Evolutionary conservation across 257 asterid species (phyloP).

Genomic region (Ehretia macrophylla): DNA sequence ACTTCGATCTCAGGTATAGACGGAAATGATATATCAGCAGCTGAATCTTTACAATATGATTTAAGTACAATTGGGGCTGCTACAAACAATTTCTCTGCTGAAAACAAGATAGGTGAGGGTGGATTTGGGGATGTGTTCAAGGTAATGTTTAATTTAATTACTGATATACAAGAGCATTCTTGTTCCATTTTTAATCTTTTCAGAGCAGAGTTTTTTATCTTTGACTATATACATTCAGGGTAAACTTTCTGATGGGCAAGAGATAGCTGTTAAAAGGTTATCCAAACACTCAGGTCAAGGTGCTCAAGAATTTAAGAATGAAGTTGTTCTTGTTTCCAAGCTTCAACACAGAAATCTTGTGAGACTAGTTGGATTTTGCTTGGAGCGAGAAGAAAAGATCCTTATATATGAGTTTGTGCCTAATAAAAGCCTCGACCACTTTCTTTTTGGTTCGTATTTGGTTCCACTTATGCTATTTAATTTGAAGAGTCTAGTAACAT

Average conservation of each 20-base stretch:
- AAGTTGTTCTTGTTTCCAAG: conserved; percentile 18
- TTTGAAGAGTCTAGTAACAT: no score
- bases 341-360: conserved; percentile 29
- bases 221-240: conserved; percentile 9
- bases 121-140: conserved; percentile 23
- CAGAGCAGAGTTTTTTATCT: not conserved
- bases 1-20: not conserved
- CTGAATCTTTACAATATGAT: conserved; percentile 8
- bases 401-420: conserved; percentile 28
- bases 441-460: conserved; percentile 21
- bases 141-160: not conserved
- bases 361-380: conserved; percentile 25
- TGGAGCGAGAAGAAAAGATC: conserved; percentile 21
- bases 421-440: conserved; percentile 22
- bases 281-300: conserved; percentile 22
- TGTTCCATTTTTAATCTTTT: not conserved
- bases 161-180: not conserved
- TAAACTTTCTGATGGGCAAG: conserved; percentile 7
- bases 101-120: conserved; percentile 9
- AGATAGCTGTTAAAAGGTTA: conserved; percentile 25
- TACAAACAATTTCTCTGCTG: conserved; percentile 12
- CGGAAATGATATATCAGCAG: not conserved
- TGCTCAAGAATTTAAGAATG: conserved; percentile 22
- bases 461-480: not conserved
- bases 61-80: conserved; percentile 4